Percentiles rank a stretch among this genome's conserved stretches.
These are phyloP conservation scores for Phylloporus sp. DNA, from an alignment of 768 basidiomycete species.

Conservation along the genomic window DNA sequence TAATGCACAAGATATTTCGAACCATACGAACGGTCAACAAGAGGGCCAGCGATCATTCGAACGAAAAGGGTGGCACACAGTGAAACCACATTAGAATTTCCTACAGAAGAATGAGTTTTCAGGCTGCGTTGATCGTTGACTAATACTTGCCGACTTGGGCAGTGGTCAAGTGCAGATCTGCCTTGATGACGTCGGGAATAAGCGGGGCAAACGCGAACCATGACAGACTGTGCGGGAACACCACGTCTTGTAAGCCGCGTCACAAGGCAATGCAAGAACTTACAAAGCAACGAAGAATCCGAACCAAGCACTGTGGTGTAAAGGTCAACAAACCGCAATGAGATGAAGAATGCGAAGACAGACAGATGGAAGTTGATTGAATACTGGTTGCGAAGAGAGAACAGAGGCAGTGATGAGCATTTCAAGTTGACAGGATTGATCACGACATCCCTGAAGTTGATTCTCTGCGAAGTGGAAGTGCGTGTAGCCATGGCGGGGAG, in stretches of 20 bases:
- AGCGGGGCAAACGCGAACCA: slow-evolving; percentile 65
- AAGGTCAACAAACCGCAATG: neutral
- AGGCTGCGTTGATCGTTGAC: neutral
- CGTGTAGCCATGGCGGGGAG: slow-evolving; percentile 3
- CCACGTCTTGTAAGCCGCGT: neutral
- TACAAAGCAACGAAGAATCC: slow-evolving; percentile 7
- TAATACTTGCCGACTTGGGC: slow-evolving; percentile 36
- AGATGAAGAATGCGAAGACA: neutral
- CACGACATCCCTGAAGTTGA: slow-evolving; percentile 8
- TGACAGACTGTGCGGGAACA: slow-evolving; percentile 23
- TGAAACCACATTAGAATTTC: slow-evolving; percentile 47
- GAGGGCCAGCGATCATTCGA: slow-evolving; percentile 45
- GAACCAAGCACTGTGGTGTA: neutral
- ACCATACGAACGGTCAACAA: slow-evolving; percentile 37
- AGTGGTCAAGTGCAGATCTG: slow-evolving; percentile 45
- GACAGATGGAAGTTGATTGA: slow-evolving; percentile 7
- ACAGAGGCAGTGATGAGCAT: slow-evolving; percentile 1
- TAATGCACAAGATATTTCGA: no score
- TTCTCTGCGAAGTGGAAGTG: neutral
- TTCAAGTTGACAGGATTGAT: slow-evolving; percentile 5
- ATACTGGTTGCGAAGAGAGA: slow-evolving; percentile 7
- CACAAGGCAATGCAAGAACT: neutral
- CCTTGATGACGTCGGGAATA: slow-evolving; percentile 50
- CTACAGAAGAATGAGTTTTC: slow-evolving; percentile 11
- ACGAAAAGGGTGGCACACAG: slow-evolving; percentile 45